A percentile compares a stretch with the other conserved stretches of the same genome.
These are phyloP conservation scores for Fusarium poae DNA, from an alignment of 2,329 filamentous ascomycete species.

Conservation along the genomic window DNA sequence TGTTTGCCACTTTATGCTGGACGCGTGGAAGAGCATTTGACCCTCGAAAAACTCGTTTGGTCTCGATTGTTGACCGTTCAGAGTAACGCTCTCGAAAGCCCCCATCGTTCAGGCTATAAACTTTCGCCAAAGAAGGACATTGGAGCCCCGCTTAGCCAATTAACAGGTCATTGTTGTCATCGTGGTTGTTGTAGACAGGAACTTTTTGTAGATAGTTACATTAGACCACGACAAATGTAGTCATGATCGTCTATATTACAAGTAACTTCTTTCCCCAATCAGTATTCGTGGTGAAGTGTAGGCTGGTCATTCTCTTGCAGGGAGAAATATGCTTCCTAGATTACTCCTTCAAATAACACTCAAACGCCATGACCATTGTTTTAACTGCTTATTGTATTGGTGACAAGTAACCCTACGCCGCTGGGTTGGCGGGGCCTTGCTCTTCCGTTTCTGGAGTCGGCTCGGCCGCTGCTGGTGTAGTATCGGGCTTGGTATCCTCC, in stretches of 20 bases:
- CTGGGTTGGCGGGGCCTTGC: slow-evolving; percentile 25
- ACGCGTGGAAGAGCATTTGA: slow-evolving; percentile 11
- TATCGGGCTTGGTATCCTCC: slow-evolving; percentile 27
- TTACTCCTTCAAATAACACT: slow-evolving; percentile 29
- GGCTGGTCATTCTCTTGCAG: slow-evolving; percentile 7
- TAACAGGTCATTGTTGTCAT: slow-evolving; percentile 17
- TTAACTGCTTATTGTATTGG: slow-evolving; percentile 33
- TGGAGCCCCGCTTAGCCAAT: slow-evolving; percentile 20
- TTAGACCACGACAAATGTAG: slow-evolving; percentile 14
- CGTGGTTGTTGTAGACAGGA: slow-evolving; percentile 26
- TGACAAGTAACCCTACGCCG: slow-evolving; percentile 21
- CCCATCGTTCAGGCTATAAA: slow-evolving; percentile 25
- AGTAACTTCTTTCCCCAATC: slow-evolving; percentile 20
- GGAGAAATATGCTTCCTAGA: slow-evolving; percentile 13
- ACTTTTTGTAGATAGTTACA: slow-evolving; percentile 22
- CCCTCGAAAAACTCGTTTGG: background rate
- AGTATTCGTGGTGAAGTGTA: background rate
- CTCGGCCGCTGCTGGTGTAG: slow-evolving; percentile 29
- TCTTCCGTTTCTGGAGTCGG: slow-evolving; percentile 23
- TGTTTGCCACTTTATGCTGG: slow-evolving; percentile 3
- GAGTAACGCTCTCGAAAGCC: slow-evolving; percentile 24
- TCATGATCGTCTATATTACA: slow-evolving; percentile 20
- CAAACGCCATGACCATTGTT: slow-evolving; percentile 36
- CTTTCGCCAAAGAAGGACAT: slow-evolving; percentile 25
- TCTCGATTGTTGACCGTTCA: slow-evolving; percentile 18